Evolutionary conservation across 2,329 filamentous ascomycete genomes (phyloP).

Genomic region (Stachybotrys chlorohalonatus): DNA sequence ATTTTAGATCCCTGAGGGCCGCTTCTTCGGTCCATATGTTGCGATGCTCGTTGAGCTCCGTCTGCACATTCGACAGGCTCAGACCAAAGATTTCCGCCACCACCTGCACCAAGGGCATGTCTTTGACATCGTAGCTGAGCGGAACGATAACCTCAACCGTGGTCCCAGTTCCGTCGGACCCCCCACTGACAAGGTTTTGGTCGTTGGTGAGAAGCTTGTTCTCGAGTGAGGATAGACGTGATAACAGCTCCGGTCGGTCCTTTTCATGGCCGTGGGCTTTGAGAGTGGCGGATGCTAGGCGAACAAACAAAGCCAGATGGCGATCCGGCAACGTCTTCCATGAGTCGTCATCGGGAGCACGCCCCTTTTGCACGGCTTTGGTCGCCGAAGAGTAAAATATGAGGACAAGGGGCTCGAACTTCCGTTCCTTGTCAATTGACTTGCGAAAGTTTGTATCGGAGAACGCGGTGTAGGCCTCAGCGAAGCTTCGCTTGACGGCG

Average conservation of each 20-base stretch:
- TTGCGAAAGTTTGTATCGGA: constrained; percentile 83
- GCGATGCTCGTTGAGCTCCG: constrained; percentile 76
- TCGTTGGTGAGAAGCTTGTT: constrained; percentile 92
- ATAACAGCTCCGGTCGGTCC: constrained; percentile 76
- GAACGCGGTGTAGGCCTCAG: constrained; percentile 86
- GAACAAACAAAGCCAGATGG: constrained; percentile 89
- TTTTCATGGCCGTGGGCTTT: constrained; percentile 77
- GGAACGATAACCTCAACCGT: constrained; percentile 77
- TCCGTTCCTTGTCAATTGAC: constrained; percentile 85
- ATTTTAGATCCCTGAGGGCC: constrained; percentile 82
- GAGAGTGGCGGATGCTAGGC: constrained; percentile 71
- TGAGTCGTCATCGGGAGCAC: constrained; percentile 68
- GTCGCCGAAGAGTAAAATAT: constrained; percentile 96
- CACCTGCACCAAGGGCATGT: constrained; percentile 87
- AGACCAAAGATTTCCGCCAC: constrained; percentile 83
- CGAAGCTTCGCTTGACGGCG: constrained; percentile 88
- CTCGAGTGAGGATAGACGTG: constrained; percentile 71
- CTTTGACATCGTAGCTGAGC: constrained; percentile 84
- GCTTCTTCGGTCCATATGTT: constrained; percentile 84
- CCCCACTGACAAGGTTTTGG: constrained; percentile 57
- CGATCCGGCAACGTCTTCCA: constrained; percentile 92
- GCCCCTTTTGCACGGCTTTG: constrained; percentile 69
- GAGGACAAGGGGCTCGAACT: constrained; percentile 84
- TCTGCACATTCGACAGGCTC: constrained; percentile 69
- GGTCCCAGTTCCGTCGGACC: constrained; percentile 23